phyloP scores from a whole-genome alignment of 2,329 filamentous ascomycete genomes.

The Hypomyces perniciosus region DNA sequence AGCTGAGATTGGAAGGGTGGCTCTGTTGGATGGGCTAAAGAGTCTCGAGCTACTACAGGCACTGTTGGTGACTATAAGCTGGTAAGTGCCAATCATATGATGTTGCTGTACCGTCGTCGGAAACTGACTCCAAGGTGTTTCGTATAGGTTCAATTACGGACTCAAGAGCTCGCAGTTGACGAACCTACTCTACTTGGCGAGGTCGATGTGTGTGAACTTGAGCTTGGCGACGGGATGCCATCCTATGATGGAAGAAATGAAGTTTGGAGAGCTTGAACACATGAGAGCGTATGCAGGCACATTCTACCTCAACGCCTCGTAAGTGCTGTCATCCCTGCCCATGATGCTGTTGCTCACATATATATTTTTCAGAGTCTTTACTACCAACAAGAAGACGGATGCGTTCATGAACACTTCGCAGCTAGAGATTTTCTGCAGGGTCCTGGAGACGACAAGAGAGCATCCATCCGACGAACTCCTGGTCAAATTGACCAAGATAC shows the following conservation, averaged over 20 bases:
- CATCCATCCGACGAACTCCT: conserved; percentile 39
- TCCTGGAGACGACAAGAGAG: conserved; percentile 37
- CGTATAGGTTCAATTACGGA: conserved; percentile 39
- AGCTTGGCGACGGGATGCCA: conserved; percentile 21
- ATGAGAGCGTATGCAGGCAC: conserved; percentile 44
- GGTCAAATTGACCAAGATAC: conserved; percentile 40
- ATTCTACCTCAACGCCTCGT: conserved; percentile 47
- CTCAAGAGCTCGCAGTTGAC: conserved; percentile 45
- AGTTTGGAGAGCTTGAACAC: conserved; percentile 32
- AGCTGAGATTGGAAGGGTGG: conserved; percentile 35
- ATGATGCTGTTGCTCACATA: not conserved
- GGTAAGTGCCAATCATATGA: conserved; percentile 27
- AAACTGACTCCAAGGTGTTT: not conserved
- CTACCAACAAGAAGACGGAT: conserved; percentile 42
- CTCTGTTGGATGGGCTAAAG: conserved; percentile 36
- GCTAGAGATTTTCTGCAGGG: conserved; percentile 37
- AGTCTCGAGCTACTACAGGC: conserved; percentile 43
- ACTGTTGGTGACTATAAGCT: conserved; percentile 39
- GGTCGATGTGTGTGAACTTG: conserved; percentile 40
- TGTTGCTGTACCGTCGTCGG: too few relatives aligned
- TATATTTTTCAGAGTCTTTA: conserved; percentile 30
- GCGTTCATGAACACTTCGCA: conserved; percentile 41
- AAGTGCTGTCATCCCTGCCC: conserved; percentile 15
- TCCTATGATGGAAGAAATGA: conserved; percentile 12
- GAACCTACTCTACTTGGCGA: conserved; percentile 42